phyloP scores from a whole-genome alignment of 768 basidiomycete genomes.

The Artomyces pyxidatus region DNA sequence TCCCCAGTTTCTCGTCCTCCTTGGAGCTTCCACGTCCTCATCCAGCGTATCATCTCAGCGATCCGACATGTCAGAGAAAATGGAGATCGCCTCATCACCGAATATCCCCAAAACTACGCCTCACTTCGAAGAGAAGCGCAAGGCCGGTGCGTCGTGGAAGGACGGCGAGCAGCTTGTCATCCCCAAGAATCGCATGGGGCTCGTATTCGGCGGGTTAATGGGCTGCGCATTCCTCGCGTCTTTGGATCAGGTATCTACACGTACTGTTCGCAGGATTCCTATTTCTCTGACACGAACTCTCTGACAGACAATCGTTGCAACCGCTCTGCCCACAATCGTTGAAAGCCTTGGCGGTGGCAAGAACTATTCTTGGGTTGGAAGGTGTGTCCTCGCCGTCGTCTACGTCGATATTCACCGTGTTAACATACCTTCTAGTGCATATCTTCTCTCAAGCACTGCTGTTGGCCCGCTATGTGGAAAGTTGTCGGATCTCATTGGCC shows the following conservation, averaged over 20 bases:
- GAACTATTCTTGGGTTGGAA: constrained; percentile 44
- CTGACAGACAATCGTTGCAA: constrained; percentile 36
- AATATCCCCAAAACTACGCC: too few species aligned
- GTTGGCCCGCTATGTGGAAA: constrained; percentile 74
- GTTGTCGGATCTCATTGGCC: constrained; percentile 52
- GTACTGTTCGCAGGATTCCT: neutral
- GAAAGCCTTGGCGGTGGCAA: constrained; percentile 35
- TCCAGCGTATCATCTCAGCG: too few species aligned
- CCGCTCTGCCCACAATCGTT: constrained; percentile 43
- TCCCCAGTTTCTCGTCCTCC: too few species aligned
- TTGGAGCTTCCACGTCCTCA: too few species aligned
- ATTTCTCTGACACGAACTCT: neutral
- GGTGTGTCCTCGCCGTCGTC: constrained; percentile 17
- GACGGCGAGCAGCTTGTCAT: constrained; percentile 31
- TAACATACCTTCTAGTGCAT: constrained; percentile 50
- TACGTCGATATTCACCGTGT: neutral
- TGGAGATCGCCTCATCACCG: too few species aligned
- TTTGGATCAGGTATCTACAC: constrained; percentile 32
- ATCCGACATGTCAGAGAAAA: too few species aligned
- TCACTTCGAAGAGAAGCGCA: constrained; percentile 2
- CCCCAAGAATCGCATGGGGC: constrained; percentile 33
- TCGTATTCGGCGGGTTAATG: constrained; percentile 40
- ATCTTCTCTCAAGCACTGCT: constrained; percentile 60
- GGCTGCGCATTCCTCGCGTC: constrained; percentile 36
- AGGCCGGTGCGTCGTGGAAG: constrained; percentile 31